Conservation (phyloP, 805 yeast genomes). For the Candida alai region DNA sequence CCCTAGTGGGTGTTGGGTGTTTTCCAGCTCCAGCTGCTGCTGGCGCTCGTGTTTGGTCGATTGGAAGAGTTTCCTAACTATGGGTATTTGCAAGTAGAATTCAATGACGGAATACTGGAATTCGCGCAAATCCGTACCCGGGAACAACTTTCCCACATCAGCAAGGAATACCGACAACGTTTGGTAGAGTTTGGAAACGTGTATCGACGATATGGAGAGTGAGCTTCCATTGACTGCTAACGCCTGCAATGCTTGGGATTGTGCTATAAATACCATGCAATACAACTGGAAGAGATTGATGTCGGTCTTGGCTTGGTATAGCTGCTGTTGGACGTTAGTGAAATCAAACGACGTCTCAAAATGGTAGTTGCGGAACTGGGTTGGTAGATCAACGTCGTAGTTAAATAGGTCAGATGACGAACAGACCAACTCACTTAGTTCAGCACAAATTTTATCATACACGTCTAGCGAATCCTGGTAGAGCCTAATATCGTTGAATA, state of each 20-base stretch:
- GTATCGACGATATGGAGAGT: slow-evolving; percentile 38
- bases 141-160: slow-evolving; percentile 27
- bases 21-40: slow-evolving; percentile 12
- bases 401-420: slow-evolving; percentile 7
- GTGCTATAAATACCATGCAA: slow-evolving; percentile 33
- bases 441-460: slow-evolving; percentile 43
- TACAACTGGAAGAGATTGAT: slow-evolving; percentile 24
- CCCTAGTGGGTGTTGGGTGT: slow-evolving; percentile 11
- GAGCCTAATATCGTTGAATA: slow-evolving; percentile 53
- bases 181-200: slow-evolving; percentile 36
- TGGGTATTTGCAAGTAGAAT: slow-evolving; percentile 30
- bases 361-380: slow-evolving; percentile 10
- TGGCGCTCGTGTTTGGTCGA: slow-evolving; percentile 9
- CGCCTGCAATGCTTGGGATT: slow-evolving; percentile 31
- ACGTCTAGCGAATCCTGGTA: slow-evolving; percentile 56
- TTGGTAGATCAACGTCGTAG: slow-evolving; percentile 7
- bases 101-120: slow-evolving; percentile 38
- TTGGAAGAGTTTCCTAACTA: slow-evolving; percentile 24
- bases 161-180: slow-evolving; percentile 36
- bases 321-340: slow-evolving; percentile 1
- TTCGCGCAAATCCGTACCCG: slow-evolving; percentile 25
- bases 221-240: slow-evolving; percentile 35
- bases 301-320: slow-evolving; percentile 3
- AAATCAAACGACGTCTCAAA: slow-evolving; percentile 13
- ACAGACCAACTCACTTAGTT: slow-evolving; percentile 12